Conservation (phyloP, 495 filamentous ascomycete species). For the Glonium stellatum region DNA sequence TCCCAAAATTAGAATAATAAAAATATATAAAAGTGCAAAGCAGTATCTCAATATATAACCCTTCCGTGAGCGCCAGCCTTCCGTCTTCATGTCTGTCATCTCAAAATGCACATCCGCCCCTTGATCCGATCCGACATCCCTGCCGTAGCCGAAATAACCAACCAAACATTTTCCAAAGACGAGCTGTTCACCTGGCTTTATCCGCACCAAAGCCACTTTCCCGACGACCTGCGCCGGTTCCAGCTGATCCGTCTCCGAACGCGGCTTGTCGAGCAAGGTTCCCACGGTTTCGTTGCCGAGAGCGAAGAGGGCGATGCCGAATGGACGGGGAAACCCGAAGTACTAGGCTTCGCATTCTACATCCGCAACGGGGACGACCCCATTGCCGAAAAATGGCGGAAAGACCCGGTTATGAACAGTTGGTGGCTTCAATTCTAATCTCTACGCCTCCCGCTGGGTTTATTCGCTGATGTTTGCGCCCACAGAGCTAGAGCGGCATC, state of each 20-base stretch:
- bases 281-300: conserved; percentile 16
- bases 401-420: conserved; percentile 6
- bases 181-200: conserved; percentile 11
- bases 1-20: too few relatives aligned
- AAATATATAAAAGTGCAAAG: too few relatives aligned
- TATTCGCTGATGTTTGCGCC: not conserved
- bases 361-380: conserved; percentile 10
- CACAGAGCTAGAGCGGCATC: conserved; percentile 16
- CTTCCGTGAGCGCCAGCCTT: too few relatives aligned
- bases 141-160: not conserved
- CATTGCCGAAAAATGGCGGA: conserved; percentile 1
- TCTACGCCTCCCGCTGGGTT: too few relatives aligned
- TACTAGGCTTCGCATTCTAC: conserved; percentile 18
- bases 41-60: too few relatives aligned
- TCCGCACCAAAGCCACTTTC: conserved; percentile 14
- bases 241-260: conserved; percentile 15
- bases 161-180: conserved; percentile 4
- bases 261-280: conserved; percentile 14
- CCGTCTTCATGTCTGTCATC: too few relatives aligned
- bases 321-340: conserved; percentile 16
- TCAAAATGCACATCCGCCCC: conserved; percentile 2
- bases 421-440: too few relatives aligned
- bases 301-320: conserved; percentile 10
- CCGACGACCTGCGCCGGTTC: conserved; percentile 17
- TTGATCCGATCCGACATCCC: not conserved